Percentiles rank a stretch among this genome's conserved stretches.
Conservation (phyloP, 176 grass and related monocot genomes). For the Puccinellia tenuiflora region DNA sequence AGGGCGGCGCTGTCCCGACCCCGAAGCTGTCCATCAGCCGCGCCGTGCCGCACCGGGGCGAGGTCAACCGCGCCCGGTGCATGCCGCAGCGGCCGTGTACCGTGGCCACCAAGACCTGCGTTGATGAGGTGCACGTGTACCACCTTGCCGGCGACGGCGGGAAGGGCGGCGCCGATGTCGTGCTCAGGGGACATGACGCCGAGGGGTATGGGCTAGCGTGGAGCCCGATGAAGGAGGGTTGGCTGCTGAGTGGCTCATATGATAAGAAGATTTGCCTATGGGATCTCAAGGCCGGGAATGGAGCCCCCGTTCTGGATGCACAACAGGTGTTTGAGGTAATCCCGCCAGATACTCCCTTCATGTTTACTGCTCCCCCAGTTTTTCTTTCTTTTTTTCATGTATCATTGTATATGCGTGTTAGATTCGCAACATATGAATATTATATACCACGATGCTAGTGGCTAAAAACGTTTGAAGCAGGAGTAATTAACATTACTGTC, state of each 20-base stretch:
- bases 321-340: conserved; percentile 84
- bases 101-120: conserved; percentile 79
- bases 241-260: conserved; percentile 80
- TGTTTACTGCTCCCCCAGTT: background rate
- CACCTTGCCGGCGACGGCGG: conserved; percentile 37
- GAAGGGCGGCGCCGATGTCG: conserved; percentile 39
- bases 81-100: conserved; percentile 67
- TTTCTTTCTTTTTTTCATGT: background rate
- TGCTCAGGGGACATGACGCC: conserved; percentile 62
- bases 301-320: conserved; percentile 48
- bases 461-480: background rate
- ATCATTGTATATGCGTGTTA: background rate
- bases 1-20: conserved; percentile 8
- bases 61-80: conserved; percentile 81
- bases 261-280: conserved; percentile 94
- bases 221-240: conserved; percentile 69
- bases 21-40: conserved; percentile 52
- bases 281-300: conserved; percentile 50
- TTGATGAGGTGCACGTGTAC: conserved; percentile 74
- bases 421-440: background rate
- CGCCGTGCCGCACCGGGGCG: conserved; percentile 51
- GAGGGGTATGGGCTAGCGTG: conserved; percentile 94
- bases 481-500: background rate
- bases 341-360: background rate
- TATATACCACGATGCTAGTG: background rate